phyloP scores from a whole-genome alignment of 768 basidiomycete species.

The Cystofilobasidium bisporidii region DNA sequence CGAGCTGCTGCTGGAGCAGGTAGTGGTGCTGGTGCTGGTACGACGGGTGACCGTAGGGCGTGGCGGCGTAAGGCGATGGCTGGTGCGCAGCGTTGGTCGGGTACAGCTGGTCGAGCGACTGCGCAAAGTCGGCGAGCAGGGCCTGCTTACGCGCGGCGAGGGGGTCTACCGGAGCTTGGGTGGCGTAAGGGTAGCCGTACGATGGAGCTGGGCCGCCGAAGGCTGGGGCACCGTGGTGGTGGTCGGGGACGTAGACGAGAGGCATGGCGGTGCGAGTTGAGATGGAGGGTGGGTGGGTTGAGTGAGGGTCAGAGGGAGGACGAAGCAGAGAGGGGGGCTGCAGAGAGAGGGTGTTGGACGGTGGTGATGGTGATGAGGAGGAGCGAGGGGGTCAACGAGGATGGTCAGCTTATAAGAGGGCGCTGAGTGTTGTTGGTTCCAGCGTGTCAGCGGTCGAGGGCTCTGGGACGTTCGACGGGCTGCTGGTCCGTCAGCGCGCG shows the following conservation, averaged over 20 bases:
- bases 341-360: no score
- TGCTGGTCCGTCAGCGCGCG: no score
- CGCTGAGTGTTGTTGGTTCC: no score
- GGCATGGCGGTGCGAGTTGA: conserved; percentile 3
- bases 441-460: no score
- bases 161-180: not conserved
- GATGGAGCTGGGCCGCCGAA: not conserved
- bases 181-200: not conserved
- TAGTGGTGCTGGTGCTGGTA: not conserved
- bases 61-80: not conserved
- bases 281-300: no score
- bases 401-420: no score
- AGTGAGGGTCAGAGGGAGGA: no score
- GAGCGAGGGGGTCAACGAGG: no score
- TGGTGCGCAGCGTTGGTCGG: not conserved
- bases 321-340: no score
- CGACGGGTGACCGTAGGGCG: not conserved
- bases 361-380: no score
- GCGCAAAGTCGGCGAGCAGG: conserved; percentile 6
- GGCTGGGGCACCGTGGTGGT: no score
- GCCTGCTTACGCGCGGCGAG: conserved; percentile 5
- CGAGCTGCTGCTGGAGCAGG: not conserved
- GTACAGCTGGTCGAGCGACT: not conserved
- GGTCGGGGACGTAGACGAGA: conserved; percentile 19
- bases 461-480: no score